These are phyloP conservation scores for Kurtzmaniella quercitrusa DNA, from an alignment of 1,139 yeast species.

Conservation along the genomic window DNA sequence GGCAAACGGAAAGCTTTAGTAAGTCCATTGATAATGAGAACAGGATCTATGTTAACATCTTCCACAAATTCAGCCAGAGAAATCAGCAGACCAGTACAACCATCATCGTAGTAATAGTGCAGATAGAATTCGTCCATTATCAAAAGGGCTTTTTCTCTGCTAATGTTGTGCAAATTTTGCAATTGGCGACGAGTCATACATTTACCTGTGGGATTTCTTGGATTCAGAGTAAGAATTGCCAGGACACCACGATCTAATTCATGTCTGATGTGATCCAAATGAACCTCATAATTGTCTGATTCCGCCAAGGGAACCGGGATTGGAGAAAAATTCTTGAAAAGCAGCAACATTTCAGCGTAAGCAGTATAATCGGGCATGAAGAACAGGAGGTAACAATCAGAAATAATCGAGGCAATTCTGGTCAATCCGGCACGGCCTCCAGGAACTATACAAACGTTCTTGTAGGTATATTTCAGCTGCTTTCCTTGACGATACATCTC, in stretches of 20 bases:
- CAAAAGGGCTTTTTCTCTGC: conserved; percentile 54
- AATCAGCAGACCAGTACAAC: conserved; percentile 53
- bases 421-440: conserved; percentile 71
- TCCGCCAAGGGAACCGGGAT: conserved; percentile 65
- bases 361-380: conserved; percentile 71
- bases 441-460: conserved; percentile 65
- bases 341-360: conserved; percentile 67
- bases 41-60: conserved; percentile 62
- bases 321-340: conserved; percentile 64
- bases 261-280: conserved; percentile 50
- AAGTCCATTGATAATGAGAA: conserved; percentile 58
- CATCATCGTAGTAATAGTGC: conserved; percentile 59
- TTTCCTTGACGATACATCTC: conserved; percentile 50
- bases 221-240: conserved; percentile 60
- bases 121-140: conserved; percentile 70
- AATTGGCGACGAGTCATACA: conserved; percentile 53
- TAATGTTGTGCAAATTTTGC: conserved; percentile 50
- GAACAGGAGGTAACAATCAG: conserved; percentile 60
- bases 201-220: conserved; percentile 66
- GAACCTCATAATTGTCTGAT: conserved; percentile 57
- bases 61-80: conserved; percentile 54
- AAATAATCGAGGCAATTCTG: conserved; percentile 61
- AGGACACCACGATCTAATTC: conserved; percentile 62
- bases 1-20: conserved; percentile 66
- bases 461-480: conserved; percentile 56